Percentiles rank a stretch among this genome's conserved stretches.
phyloP scores from a whole-genome alignment of 495 filamentous ascomycete species.

The Hypoxylon lenormandii region DNA sequence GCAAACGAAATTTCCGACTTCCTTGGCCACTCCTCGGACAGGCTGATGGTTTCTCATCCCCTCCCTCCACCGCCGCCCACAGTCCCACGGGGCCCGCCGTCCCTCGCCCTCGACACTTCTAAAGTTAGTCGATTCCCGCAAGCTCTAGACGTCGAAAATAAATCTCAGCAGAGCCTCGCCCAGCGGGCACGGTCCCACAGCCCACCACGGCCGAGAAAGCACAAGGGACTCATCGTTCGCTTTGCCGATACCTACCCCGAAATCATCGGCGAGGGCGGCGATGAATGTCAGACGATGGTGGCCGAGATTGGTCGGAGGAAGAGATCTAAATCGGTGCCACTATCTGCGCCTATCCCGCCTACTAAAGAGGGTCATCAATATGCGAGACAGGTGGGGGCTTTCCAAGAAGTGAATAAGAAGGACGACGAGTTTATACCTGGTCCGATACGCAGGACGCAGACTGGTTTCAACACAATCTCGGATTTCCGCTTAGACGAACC shows the following conservation, averaged over 20 bases:
- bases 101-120: slow-evolving; percentile 62
- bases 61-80: slow-evolving; percentile 44
- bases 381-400: slow-evolving; percentile 37
- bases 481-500: slow-evolving; percentile 40
- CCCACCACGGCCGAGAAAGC: slow-evolving; percentile 49
- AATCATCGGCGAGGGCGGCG: slow-evolving; percentile 87
- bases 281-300: slow-evolving; percentile 77
- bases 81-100: slow-evolving; percentile 49
- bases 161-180: slow-evolving; percentile 49
- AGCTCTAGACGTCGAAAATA: slow-evolving; percentile 52
- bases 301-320: slow-evolving; percentile 73
- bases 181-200: slow-evolving; percentile 51
- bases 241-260: slow-evolving; percentile 76
- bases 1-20: slow-evolving; percentile 59
- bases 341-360: slow-evolving; percentile 40
- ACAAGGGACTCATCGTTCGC: slow-evolving; percentile 74
- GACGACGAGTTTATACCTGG: slow-evolving; percentile 53
- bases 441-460: slow-evolving; percentile 62
- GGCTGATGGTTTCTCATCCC: slow-evolving; percentile 56
- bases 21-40: slow-evolving; percentile 57
- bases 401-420: slow-evolving; percentile 35
- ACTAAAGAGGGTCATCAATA: slow-evolving; percentile 43
- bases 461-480: slow-evolving; percentile 56
- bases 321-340: slow-evolving; percentile 55
- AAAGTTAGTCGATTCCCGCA: slow-evolving; percentile 61